Base-by-base conservation (phyloP, 768 basidiomycete genomes). In the Agrocybe praecox region DNA sequence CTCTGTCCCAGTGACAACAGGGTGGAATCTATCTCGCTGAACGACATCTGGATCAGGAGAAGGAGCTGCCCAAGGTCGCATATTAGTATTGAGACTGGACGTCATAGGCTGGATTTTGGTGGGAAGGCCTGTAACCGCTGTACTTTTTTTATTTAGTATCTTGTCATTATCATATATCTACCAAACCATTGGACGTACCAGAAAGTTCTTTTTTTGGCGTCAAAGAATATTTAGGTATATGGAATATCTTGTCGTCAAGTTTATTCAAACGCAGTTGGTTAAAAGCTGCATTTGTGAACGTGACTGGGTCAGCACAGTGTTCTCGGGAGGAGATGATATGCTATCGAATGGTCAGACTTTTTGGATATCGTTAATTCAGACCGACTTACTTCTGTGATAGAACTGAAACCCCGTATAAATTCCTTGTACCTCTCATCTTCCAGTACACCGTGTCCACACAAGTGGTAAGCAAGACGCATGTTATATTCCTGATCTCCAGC, bases 221-320 rank as follows among this genome's bases (percentile, higher is more conserved):
- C 42, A 82, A 67, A 0, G 73, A 74, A 65, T 80, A 85, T 55
- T 85, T 74, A 0, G 88, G 90, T 14, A 89, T 65, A 0, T 83
- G 83, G 75, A 97, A 98, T 63, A 95, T 82, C 1, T 81, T 69
- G 1, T 79, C 59, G 62, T 96, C 92, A 22, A 96, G 75, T 56
- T 86, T 76, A 61, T 84, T 84, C 15, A 98, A 76, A 49, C 86
- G 81, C 18, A 92, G 78, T 58, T 92, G 89, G 59, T 84, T 85
- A 61, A 84, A 83, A 8, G 88, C 88, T 2, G 87, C 82, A 29
- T 86, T 87, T 2, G 86, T 88, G 66, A 92, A 96, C 11, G 87
- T 86, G 18, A 93, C 76, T 1, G 81, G 83, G 66, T 95, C 83
- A 1, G 84, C 69, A 40, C 75, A 74, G 56, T 88, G 75, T 57